Evolutionary conservation across 129 eudicot species (phyloP).

Genomic region (Flaveria trinervia): DNA sequence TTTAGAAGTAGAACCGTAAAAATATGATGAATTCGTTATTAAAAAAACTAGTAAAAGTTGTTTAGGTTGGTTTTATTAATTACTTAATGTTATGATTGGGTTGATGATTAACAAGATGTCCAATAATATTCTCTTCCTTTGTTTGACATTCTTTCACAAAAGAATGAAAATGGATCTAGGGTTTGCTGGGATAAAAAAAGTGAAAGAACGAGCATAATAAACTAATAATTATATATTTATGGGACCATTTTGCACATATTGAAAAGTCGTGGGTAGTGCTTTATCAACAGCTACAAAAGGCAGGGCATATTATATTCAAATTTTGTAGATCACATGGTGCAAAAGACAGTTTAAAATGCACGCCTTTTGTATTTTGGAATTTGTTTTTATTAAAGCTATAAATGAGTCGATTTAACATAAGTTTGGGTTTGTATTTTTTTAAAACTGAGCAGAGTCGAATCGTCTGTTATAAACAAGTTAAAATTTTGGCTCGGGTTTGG

Average conservation of each 20-base stretch:
- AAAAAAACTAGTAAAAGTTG: neutral
- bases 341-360: neutral
- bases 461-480: too few species aligned
- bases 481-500: too few species aligned
- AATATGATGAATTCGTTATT: too few species aligned
- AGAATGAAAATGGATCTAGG: conserved; percentile 33
- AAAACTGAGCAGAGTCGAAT: too few species aligned
- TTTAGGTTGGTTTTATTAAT: neutral
- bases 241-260: conserved; percentile 53
- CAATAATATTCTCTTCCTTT: conserved; percentile 11
- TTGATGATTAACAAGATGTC: conserved; percentile 22
- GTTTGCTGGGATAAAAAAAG: conserved; percentile 37
- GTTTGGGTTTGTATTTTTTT: too few species aligned
- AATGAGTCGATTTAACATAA: too few species aligned
- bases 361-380: too few species aligned
- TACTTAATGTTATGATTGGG: conserved; percentile 9
- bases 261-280: conserved; percentile 53
- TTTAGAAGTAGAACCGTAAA: too few species aligned
- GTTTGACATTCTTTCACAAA: conserved; percentile 34
- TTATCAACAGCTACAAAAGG: conserved; percentile 63
- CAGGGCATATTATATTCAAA: conserved; percentile 28
- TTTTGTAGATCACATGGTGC: conserved; percentile 37
- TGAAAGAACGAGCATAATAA: conserved; percentile 24
- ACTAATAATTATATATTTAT: neutral
- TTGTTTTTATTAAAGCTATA: too few species aligned